A percentile compares a stretch with the other conserved stretches of the same genome.
phyloP scores from a whole-genome alignment of 495 filamentous ascomycete genomes.

The Penicillium angulare region DNA sequence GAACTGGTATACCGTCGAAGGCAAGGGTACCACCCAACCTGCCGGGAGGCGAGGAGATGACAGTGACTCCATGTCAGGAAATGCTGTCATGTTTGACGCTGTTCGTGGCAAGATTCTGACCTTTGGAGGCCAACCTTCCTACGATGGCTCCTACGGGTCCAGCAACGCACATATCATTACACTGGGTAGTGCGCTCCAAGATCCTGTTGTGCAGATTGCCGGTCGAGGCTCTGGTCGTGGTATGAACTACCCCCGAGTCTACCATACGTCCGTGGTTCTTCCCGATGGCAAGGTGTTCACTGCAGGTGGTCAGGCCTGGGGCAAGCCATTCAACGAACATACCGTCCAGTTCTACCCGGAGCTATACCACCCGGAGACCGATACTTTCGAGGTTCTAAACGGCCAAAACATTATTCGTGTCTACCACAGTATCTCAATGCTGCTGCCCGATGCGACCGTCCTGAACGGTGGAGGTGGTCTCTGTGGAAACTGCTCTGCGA shows the following conservation, averaged over 20 bases:
- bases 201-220: conserved; percentile 3
- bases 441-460: conserved; percentile 56
- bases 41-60: conserved; percentile 40
- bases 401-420: conserved; percentile 44
- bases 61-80: conserved; percentile 52
- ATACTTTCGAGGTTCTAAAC: conserved; percentile 35
- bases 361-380: conserved; percentile 47
- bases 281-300: conserved; percentile 58
- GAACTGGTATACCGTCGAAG: conserved; percentile 50
- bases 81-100: conserved; percentile 58
- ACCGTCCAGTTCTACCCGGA: conserved; percentile 46
- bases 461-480: conserved; percentile 57
- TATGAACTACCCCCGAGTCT: conserved; percentile 49
- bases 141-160: conserved; percentile 39
- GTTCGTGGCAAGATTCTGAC: conserved; percentile 53
- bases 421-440: conserved; percentile 57
- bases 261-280: conserved; percentile 55
- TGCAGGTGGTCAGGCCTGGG: conserved; percentile 50
- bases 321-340: conserved; percentile 45
- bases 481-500: conserved; percentile 49
- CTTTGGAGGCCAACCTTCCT: conserved; percentile 48
- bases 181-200: conserved; percentile 28
- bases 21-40: conserved; percentile 30
- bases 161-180: conserved; percentile 50
- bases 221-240: conserved; percentile 1